phyloP scores from a whole-genome alignment of 768 basidiomycete species.

The Boletus insuetus region DNA sequence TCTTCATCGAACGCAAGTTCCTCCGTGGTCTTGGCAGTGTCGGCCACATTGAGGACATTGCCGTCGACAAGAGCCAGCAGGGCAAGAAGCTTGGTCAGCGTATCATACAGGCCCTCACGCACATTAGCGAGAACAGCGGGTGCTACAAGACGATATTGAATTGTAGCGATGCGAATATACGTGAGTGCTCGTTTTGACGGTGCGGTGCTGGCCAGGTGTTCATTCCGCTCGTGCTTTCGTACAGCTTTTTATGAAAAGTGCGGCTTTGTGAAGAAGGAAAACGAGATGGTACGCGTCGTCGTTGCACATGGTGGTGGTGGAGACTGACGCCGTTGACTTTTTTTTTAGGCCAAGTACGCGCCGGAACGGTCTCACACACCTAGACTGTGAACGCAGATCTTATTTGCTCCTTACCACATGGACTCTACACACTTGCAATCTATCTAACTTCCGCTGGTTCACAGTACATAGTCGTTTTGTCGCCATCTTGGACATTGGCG shows the following conservation, averaged over 20 bases:
- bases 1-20: conserved; percentile 96
- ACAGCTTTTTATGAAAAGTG: conserved; percentile 97
- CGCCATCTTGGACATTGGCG: conserved; percentile 7
- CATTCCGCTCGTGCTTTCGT: conserved; percentile 1
- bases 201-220: conserved; percentile 4
- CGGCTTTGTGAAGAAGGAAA: conserved; percentile 87
- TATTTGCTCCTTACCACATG: conserved; percentile 1
- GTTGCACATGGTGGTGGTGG: neutral
- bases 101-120: conserved; percentile 82
- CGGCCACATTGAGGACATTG: conserved; percentile 98
- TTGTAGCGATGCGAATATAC: conserved; percentile 86
- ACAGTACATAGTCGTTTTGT: conserved; percentile 5
- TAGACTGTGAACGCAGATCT: conserved; percentile 14
- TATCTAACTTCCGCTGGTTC: conserved; percentile 4
- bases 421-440: conserved; percentile 9
- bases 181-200: conserved; percentile 48
- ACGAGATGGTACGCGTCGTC: conserved; percentile 71
- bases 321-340: conserved; percentile 3
- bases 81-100: conserved; percentile 89
- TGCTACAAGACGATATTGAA: conserved; percentile 98
- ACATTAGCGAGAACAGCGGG: conserved; percentile 75
- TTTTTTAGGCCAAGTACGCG: conserved; percentile 56
- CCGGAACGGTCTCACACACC: conserved; percentile 33
- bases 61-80: conserved; percentile 83
- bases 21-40: conserved; percentile 79